Evolutionary conservation across 1,284 basidiomycete genomes (phyloP), one percentile per base, ranked within the genome.

Genomic region (Pterulicium gracile): DNA sequence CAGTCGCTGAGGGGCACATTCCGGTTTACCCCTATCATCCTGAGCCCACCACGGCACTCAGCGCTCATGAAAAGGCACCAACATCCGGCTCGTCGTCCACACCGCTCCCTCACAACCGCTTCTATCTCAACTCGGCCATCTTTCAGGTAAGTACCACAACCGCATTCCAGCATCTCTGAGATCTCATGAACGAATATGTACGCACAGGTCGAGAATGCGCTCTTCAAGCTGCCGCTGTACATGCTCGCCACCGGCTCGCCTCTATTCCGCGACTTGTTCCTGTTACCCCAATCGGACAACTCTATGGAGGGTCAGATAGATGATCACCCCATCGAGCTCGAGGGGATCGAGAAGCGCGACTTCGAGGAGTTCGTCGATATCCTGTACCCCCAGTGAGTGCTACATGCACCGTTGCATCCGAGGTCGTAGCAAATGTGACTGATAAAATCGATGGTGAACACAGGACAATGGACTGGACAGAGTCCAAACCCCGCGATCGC

Each of bases 331-430:
- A 24, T 43, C 7, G 20, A 21, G 13, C 23, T 43, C 4, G 39
- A 41, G 13, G 20, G 17, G 20, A 19, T 39, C 5, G 4, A 7
- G 7, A 39, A 17, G 36, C 36, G 36, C n/a, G 36, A 39, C 15
- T 39, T 39, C 36, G n/a, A 39, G n/a, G n/a, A 39, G 36, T 18
- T 39, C 19, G n/a, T 39, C 36, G 36, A 39, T 13, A 39, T 18
- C 5, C 15, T 39, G 5, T 39, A 39, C 15, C 36, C 36, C 19
- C 36, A 13, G 36, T 39, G 15, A 5, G 36, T 39, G n/a, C 15
- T 39, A 32, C 27, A 32, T 32, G n/a, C 7, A n/a, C n/a, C n/a
- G n/a, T n/a, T n/a, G n/a, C n/a, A n/a, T n/a, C n/a, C n/a, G n/a
- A n/a, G n/a, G n/a, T n/a, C n/a, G n/a, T n/a, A n/a, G n/a, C n/a